Percentiles rank a stretch among this genome's conserved stretches.
These are phyloP conservation scores for Coniosporium tulheliwenetii DNA, from an alignment of 2,329 filamentous ascomycete species.

Conservation along the genomic window DNA sequence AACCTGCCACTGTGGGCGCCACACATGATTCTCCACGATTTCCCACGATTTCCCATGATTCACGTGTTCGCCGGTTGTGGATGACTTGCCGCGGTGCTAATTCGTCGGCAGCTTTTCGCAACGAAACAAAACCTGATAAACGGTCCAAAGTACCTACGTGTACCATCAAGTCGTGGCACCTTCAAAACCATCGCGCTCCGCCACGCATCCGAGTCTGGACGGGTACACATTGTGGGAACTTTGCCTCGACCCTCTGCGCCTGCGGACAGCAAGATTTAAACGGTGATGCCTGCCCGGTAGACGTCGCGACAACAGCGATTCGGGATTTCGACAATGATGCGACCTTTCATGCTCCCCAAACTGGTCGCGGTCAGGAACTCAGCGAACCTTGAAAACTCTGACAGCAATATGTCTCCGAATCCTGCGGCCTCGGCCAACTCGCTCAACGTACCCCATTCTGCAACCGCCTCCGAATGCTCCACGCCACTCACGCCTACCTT, in stretches of 20 bases:
- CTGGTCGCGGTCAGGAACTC: conserved; percentile 21
- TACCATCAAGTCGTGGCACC: conserved; percentile 6
- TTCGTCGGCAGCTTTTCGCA: conserved; percentile 2
- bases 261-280: not conserved
- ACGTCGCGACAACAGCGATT: not conserved
- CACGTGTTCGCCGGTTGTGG: not conserved
- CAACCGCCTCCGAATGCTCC: conserved; percentile 44
- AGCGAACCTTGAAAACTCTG: conserved; percentile 7
- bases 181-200: conserved; percentile 6
- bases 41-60: not conserved
- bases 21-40: too few species aligned
- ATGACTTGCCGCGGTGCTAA: not conserved
- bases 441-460: conserved; percentile 1
- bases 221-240: not conserved
- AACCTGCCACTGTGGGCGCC: too few species aligned
- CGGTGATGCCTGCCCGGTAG: not conserved
- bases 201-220: conserved; percentile 5
- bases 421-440: conserved; percentile 17
- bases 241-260: not conserved
- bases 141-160: too few species aligned
- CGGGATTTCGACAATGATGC: conserved; percentile 8
- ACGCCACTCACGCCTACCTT: conserved; percentile 60
- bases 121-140: conserved; percentile 1
- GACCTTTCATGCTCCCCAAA: conserved; percentile 21
- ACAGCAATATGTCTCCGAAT: conserved; percentile 6